Evolutionary conservation across 345 rosid genomes (phyloP).

Genomic region (Rubroshorea leprosula): DNA sequence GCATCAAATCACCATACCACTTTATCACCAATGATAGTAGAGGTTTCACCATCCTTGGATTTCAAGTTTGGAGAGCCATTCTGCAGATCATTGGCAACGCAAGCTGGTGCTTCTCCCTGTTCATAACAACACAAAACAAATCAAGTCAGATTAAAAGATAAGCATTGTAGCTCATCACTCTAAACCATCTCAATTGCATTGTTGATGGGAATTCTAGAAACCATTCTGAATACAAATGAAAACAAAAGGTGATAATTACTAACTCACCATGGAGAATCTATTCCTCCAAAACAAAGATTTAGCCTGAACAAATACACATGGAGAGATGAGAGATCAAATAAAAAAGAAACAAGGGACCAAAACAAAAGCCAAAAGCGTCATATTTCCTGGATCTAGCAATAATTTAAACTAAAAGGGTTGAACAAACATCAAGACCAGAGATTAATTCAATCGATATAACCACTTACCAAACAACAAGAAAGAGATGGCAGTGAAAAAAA

Average conservation of each 20-base stretch:
- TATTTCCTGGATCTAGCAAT: conserved; percentile 29
- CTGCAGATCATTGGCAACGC: conserved; percentile 34
- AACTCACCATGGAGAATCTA: conserved; percentile 83
- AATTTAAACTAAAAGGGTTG: too few relatives aligned
- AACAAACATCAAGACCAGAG: conserved; percentile 5
- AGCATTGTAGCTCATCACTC: conserved; percentile 6
- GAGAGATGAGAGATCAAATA: conserved; percentile 31
- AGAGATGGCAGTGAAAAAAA: too few relatives aligned
- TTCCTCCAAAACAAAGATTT: conserved; percentile 47
- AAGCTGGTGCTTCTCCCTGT: conserved; percentile 86
- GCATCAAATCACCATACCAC: conserved; percentile 43
- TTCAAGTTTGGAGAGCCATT: conserved; percentile 36
- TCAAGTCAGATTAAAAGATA: conserved; percentile 11
- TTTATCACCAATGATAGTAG: conserved; percentile 38
- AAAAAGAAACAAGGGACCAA: too few relatives aligned
- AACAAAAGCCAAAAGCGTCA: conserved; percentile 21
- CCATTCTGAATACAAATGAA: neutral
- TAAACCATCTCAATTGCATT: neutral
- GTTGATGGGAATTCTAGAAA: neutral
- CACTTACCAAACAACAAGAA: neutral
- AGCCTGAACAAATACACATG: conserved; percentile 61
- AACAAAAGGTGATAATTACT: conserved; percentile 12
- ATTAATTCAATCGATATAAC: conserved; percentile 3
- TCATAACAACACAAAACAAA: conserved; percentile 16
- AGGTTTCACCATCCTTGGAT: conserved; percentile 37